Conservation (phyloP, 345 rosid genomes). For the Moricandia moricandioides region DNA sequence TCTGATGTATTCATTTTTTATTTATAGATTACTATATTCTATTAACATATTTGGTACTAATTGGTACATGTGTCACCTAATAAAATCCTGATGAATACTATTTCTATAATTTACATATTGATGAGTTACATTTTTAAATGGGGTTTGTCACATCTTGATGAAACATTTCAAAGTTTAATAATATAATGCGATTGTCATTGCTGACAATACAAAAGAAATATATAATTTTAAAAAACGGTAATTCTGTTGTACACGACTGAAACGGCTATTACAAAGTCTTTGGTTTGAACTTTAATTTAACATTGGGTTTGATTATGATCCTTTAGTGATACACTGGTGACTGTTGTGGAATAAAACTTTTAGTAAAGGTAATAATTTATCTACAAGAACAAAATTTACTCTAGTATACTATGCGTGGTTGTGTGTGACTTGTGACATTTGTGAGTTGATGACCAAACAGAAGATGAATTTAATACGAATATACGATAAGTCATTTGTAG, state of each 20-base stretch:
- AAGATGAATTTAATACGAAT: neutral
- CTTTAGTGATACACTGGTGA: neutral
- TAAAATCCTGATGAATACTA: neutral
- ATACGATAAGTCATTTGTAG: neutral
- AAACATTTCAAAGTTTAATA: neutral
- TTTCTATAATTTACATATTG: neutral
- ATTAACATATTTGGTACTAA: neutral
- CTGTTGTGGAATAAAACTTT: neutral
- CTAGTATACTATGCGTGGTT: neutral
- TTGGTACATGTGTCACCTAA: neutral
- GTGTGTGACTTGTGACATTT: neutral
- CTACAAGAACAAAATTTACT: neutral
- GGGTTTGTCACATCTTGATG: neutral
- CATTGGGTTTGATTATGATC: neutral
- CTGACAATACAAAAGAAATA: neutral
- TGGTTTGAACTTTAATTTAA: neutral
- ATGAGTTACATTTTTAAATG: neutral
- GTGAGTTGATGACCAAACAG: neutral
- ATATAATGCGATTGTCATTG: neutral
- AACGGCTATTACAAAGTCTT: neutral
- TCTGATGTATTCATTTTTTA: too few species aligned
- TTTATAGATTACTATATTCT: neutral
- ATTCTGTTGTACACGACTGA: conserved; percentile 9
- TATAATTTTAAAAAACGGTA: neutral
- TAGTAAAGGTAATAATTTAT: neutral